Evolutionary conservation across 2,329 filamentous ascomycete genomes (phyloP).

Genomic region (Mycosphaerella sp.): DNA sequence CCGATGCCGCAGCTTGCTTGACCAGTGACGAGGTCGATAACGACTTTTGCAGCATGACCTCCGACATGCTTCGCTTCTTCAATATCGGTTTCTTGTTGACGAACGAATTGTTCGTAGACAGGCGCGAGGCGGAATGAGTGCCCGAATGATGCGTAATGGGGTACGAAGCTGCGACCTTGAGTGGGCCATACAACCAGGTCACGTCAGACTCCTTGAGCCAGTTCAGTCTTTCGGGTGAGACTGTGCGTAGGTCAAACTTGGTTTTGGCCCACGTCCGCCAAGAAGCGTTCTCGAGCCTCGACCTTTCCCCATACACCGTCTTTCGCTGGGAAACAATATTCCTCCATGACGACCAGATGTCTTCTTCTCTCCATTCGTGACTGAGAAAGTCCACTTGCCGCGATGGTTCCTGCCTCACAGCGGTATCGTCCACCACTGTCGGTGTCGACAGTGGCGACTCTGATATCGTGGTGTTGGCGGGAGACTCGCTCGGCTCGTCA

Average conservation of each 20-base stretch:
- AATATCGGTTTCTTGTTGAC: slow-evolving; percentile 83
- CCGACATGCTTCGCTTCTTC: slow-evolving; percentile 94
- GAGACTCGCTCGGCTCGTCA: slow-evolving; percentile 22
- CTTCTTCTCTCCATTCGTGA: slow-evolving; percentile 88
- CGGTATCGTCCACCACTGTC: slow-evolving; percentile 71
- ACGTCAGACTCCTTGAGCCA: slow-evolving; percentile 98
- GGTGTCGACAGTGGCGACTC: slow-evolving; percentile 52
- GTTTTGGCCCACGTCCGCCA: slow-evolving; percentile 97
- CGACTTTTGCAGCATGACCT: slow-evolving; percentile 86
- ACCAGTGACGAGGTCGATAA: slow-evolving; percentile 81
- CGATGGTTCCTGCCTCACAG: slow-evolving; percentile 66
- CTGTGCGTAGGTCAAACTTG: slow-evolving; percentile 77
- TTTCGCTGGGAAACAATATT: slow-evolving; percentile 77
- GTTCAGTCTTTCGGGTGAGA: slow-evolving; percentile 86
- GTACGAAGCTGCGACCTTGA: slow-evolving; percentile 64
- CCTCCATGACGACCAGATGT: slow-evolving; percentile 96
- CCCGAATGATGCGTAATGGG: slow-evolving; percentile 39
- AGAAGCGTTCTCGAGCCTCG: slow-evolving; percentile 85
- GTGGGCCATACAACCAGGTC: slow-evolving; percentile 91
- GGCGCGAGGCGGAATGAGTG: slow-evolving; percentile 47
- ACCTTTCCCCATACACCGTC: slow-evolving; percentile 67
- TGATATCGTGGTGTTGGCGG: slow-evolving; percentile 51
- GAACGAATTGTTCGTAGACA: slow-evolving; percentile 61
- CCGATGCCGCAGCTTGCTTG: slow-evolving; percentile 79
- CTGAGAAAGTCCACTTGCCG: slow-evolving; percentile 94